A percentile compares a stretch with the other conserved stretches of the same genome.
Conservation (phyloP, 495 filamentous ascomycete genomes). For the Lophiostoma macrostomum region DNA sequence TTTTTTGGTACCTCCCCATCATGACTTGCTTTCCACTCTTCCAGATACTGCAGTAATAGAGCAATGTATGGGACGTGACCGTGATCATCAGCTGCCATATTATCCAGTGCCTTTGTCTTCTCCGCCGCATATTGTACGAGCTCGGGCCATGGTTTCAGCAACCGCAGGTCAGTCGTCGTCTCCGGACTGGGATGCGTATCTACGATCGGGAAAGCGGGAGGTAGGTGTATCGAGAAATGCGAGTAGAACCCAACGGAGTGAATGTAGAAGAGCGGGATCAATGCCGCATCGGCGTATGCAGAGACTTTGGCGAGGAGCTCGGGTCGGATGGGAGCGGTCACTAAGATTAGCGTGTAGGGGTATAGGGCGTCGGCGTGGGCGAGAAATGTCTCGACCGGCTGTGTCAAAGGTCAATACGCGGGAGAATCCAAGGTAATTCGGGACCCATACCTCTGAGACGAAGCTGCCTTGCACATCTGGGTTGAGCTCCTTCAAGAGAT, state of each 20-base stretch:
- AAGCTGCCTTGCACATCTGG: slow-evolving; percentile 82
- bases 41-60: slow-evolving; percentile 80
- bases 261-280: slow-evolving; percentile 74
- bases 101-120: slow-evolving; percentile 63
- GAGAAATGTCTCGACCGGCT: slow-evolving; percentile 44
- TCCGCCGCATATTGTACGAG: slow-evolving; percentile 61
- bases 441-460: slow-evolving; percentile 45
- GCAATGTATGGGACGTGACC: slow-evolving; percentile 89
- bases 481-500: slow-evolving; percentile 81
- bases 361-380: slow-evolving; percentile 44
- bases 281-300: slow-evolving; percentile 54
- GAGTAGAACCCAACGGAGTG: slow-evolving; percentile 89
- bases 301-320: slow-evolving; percentile 55
- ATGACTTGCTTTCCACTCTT: slow-evolving; percentile 74
- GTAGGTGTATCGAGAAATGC: slow-evolving; percentile 73
- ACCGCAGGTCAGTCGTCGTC: slow-evolving; percentile 77
- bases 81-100: slow-evolving; percentile 76
- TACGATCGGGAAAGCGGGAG: slow-evolving; percentile 82
- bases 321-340: slow-evolving; percentile 63
- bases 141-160: slow-evolving; percentile 85
- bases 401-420: slow-evolving; percentile 29
- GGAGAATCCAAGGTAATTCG: too few relatives aligned
- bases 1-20: slow-evolving; percentile 63
- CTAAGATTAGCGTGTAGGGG: slow-evolving; percentile 70
- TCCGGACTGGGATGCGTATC: slow-evolving; percentile 93